phyloP scores from a whole-genome alignment of 2,329 filamentous ascomycete genomes.

The Neonectria neomacrospora region DNA sequence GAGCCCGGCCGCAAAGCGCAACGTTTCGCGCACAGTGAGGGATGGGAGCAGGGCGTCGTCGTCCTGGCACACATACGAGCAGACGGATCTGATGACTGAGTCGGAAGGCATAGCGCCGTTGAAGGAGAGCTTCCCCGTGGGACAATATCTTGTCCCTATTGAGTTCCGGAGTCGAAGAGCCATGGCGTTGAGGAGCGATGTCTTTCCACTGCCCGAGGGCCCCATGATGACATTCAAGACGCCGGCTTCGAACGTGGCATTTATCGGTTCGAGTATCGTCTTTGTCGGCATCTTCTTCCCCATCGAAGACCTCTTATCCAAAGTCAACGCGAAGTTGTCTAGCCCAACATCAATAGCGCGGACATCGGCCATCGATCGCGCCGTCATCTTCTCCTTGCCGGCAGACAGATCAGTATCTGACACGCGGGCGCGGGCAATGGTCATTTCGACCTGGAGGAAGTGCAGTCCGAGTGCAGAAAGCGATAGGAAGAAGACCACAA shows the following conservation, averaged over 20 bases:
- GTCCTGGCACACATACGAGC: conserved; percentile 82
- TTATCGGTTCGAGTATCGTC: conserved; percentile 74
- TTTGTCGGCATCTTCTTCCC: conserved; percentile 65
- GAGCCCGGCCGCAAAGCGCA: conserved; percentile 76
- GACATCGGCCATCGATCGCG: conserved; percentile 61
- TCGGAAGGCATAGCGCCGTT: conserved; percentile 76
- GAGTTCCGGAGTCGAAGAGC: conserved; percentile 73
- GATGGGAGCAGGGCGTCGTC: conserved; percentile 80
- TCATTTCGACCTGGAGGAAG: conserved; percentile 75
- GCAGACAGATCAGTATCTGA: conserved; percentile 71
- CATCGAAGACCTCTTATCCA: conserved; percentile 69
- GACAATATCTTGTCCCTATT: conserved; percentile 69
- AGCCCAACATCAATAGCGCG: conserved; percentile 73
- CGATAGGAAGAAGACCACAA: conserved; percentile 70
- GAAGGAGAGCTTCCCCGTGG: conserved; percentile 72
- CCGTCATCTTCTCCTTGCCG: conserved; percentile 76
- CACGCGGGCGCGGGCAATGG: conserved; percentile 70
- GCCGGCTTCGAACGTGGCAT: conserved; percentile 73
- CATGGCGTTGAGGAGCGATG: conserved; percentile 78
- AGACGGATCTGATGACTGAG: conserved; percentile 75
- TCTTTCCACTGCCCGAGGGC: conserved; percentile 81
- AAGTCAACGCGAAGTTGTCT: conserved; percentile 69
- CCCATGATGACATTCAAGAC: conserved; percentile 83
- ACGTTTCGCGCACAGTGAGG: conserved; percentile 79
- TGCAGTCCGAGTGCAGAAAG: conserved; percentile 70